A percentile compares a stretch with the other conserved stretches of the same genome.
These are phyloP conservation scores for Chrysanthemum lavandulifolium DNA, from an alignment of 129 eudicot species.

Conservation along the genomic window DNA sequence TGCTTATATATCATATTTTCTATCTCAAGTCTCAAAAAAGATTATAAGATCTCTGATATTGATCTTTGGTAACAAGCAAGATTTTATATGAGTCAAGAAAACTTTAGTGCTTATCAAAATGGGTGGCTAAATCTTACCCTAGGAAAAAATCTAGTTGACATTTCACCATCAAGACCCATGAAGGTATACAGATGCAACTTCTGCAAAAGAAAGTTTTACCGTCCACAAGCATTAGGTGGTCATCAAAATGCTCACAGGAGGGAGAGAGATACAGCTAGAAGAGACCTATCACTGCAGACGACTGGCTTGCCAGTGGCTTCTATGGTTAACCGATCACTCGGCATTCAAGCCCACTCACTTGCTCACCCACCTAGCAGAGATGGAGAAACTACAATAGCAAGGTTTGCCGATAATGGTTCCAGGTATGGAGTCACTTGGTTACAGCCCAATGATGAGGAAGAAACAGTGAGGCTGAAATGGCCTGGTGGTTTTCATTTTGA, in stretches of 20 bases:
- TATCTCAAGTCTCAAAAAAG: no score
- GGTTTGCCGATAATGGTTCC: constrained; percentile 2
- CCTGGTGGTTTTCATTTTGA: constrained; percentile 54
- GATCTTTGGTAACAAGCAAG: no score
- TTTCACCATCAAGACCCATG: constrained; percentile 30
- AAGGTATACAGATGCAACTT: constrained; percentile 62
- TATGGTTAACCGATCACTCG: not conserved
- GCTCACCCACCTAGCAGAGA: not conserved
- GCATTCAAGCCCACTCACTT: constrained; percentile 12
- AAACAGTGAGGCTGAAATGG: constrained; percentile 38
- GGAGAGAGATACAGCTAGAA: constrained; percentile 58
- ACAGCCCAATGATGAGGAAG: constrained; percentile 12
- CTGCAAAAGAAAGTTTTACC: constrained; percentile 56
- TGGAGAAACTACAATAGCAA: not conserved
- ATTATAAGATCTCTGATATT: no score
- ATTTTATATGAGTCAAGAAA: no score
- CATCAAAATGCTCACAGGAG: constrained; percentile 73
- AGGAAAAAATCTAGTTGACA: constrained; percentile 29
- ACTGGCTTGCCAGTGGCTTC: constrained; percentile 19
- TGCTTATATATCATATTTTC: no score
- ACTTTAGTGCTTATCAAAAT: not conserved
- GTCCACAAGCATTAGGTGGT: constrained; percentile 74
- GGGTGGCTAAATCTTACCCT: constrained; percentile 60
- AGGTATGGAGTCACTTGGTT: not conserved
- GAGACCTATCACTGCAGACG: constrained; percentile 35